Conservation (phyloP, 495 filamentous ascomycete species). For the Staphylotrichum longicolle region DNA sequence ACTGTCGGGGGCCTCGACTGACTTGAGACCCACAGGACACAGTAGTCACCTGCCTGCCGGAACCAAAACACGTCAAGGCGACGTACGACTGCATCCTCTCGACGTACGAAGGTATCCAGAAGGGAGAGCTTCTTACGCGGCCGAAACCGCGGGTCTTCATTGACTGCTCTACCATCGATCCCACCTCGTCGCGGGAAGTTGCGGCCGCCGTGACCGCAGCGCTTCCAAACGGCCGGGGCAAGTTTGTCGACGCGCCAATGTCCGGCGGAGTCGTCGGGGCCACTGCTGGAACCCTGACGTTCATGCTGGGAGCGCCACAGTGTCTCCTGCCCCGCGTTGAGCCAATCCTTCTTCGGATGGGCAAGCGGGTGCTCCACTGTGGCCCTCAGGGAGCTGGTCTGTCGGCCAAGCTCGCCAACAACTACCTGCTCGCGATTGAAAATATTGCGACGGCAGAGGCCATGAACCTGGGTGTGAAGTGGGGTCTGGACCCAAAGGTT, state of each 20-base stretch:
- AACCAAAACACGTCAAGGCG: conserved; percentile 72
- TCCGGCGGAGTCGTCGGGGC: conserved; percentile 86
- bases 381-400: conserved; percentile 78
- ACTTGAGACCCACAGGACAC: conserved; percentile 54
- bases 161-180: conserved; percentile 85
- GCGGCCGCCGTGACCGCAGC: conserved; percentile 59
- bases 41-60: conserved; percentile 76
- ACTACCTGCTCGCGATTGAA: conserved; percentile 86
- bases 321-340: conserved; percentile 58
- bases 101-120: conserved; percentile 6
- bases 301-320: conserved; percentile 77
- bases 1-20: conserved; percentile 4
- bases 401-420: conserved; percentile 86
- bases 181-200: conserved; percentile 66
- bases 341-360: conserved; percentile 71
- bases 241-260: conserved; percentile 79
- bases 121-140: conserved; percentile 37
- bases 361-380: conserved; percentile 75
- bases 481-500: conserved; percentile 77
- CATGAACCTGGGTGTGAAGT: conserved; percentile 84
- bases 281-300: conserved; percentile 69
- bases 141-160: conserved; percentile 63
- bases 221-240: conserved; percentile 44
- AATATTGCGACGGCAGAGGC: conserved; percentile 92
- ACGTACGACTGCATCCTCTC: conserved; percentile 66